phyloP scores from a whole-genome alignment of 768 basidiomycete genomes.

The Lactifluus subvellereus region DNA sequence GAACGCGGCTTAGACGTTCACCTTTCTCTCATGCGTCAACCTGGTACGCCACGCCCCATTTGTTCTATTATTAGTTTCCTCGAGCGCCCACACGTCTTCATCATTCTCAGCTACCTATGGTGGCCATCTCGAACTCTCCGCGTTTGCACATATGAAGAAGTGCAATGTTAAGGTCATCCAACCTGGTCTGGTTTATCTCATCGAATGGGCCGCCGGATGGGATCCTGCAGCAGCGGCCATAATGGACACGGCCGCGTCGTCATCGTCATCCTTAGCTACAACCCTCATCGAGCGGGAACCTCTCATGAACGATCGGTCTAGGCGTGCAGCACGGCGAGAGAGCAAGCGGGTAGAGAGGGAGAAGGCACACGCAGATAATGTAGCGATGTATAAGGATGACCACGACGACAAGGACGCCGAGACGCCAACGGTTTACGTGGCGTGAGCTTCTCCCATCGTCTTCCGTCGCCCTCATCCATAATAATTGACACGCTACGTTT shows the following conservation, averaged over 20 bases:
- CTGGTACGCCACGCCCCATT: conserved; percentile 42
- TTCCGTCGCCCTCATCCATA: conserved; percentile 17
- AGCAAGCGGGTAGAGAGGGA: conserved; percentile 32
- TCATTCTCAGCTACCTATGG: conserved; percentile 69
- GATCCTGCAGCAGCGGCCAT: conserved; percentile 29
- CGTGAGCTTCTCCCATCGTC: conserved; percentile 47
- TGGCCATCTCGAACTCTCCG: conserved; percentile 89
- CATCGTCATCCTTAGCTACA: conserved; percentile 27
- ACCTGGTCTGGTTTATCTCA: conserved; percentile 86
- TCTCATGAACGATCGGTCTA: conserved; percentile 38
- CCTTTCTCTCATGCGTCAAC: conserved; percentile 71
- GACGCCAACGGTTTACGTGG: conserved; percentile 65
- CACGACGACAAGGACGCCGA: conserved; percentile 25
- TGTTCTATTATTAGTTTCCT: conserved; percentile 19
- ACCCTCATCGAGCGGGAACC: conserved; percentile 27
- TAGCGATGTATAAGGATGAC: conserved; percentile 26
- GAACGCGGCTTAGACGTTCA: conserved; percentile 73
- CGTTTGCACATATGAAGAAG: conserved; percentile 75
- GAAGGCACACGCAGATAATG: conserved; percentile 21
- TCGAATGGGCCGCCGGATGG: conserved; percentile 68
- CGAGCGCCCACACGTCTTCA: conserved; percentile 6
- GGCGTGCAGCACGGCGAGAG: conserved; percentile 39
- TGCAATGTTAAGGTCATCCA: conserved; percentile 89
- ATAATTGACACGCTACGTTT: not conserved
- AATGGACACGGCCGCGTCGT: conserved; percentile 25